Evolutionary conservation across 1,139 yeast species (phyloP).

Genomic region (Geotrichum cucujoidarum): DNA sequence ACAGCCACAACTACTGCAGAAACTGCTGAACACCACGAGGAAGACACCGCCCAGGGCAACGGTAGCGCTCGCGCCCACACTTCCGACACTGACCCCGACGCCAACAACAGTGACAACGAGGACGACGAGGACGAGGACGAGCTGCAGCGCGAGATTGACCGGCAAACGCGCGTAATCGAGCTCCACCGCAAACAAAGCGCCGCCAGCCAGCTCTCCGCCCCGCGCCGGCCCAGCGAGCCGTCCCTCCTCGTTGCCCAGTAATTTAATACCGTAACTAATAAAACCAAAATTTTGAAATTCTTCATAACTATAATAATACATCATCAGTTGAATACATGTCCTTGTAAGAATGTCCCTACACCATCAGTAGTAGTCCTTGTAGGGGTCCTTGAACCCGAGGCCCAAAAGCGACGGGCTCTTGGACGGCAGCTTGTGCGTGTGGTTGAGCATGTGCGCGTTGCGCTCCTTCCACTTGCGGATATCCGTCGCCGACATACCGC

Average conservation of each 20-base stretch:
- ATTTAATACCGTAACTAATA: not conserved
- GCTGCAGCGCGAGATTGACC: conserved; percentile 16
- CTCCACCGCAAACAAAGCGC: not conserved
- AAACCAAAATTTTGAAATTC: not conserved
- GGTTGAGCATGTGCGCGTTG: conserved; percentile 13
- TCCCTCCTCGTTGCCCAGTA: too few relatives aligned
- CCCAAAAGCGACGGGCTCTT: conserved; percentile 17
- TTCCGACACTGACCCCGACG: too few relatives aligned
- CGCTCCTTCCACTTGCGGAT: conserved; percentile 11
- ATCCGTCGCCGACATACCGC: not conserved
- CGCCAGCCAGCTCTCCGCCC: not conserved
- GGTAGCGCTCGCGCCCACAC: too few relatives aligned
- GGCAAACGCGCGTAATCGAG: conserved; percentile 10
- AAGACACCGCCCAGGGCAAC: too few relatives aligned
- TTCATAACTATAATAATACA: too few relatives aligned
- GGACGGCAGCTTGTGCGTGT: conserved; percentile 12
- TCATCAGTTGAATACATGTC: too few relatives aligned
- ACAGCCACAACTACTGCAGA: too few relatives aligned
- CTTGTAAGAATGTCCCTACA: too few relatives aligned
- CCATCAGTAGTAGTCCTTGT: conserved; percentile 11
- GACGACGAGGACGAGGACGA: conserved; percentile 9
- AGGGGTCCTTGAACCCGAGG: conserved; percentile 17
- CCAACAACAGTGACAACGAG: too few relatives aligned
- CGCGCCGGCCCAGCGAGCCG: too few relatives aligned
- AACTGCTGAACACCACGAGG: too few relatives aligned